These are phyloP conservation scores for Pyronema domesticum DNA, from an alignment of 495 filamentous ascomycete species.

Conservation along the genomic window DNA sequence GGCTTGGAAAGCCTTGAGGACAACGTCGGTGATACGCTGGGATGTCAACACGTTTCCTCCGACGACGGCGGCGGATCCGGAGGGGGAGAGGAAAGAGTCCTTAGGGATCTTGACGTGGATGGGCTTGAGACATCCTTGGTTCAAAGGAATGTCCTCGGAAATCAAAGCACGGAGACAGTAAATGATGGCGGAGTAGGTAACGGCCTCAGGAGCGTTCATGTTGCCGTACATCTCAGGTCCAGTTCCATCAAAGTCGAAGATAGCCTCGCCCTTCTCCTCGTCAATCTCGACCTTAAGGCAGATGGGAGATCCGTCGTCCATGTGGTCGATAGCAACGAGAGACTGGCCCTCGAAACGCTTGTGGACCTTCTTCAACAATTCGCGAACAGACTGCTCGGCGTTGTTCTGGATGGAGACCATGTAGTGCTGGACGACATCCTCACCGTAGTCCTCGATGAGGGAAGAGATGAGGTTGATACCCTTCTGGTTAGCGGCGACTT, in stretches of 20 bases:
- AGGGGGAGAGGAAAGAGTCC: conserved; percentile 68
- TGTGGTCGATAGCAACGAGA: conserved; percentile 61
- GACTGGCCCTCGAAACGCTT: conserved; percentile 60
- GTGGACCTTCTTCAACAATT: conserved; percentile 62
- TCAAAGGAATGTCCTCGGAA: conserved; percentile 81
- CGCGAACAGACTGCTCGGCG: conserved; percentile 69
- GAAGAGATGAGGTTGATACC: conserved; percentile 77
- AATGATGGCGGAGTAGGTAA: conserved; percentile 90
- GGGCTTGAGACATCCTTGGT: conserved; percentile 85
- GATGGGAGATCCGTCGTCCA: conserved; percentile 89
- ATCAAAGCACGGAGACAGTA: conserved; percentile 91
- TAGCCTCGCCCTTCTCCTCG: conserved; percentile 60
- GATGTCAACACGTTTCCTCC: conserved; percentile 88
- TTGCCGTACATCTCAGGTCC: conserved; percentile 84
- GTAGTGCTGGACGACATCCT: conserved; percentile 84
- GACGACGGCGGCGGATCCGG: conserved; percentile 75
- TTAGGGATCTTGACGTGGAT: conserved; percentile 73
- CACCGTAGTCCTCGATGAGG: conserved; percentile 77
- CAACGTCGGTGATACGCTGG: conserved; percentile 86
- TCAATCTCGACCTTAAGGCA: conserved; percentile 71
- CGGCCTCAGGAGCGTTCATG: conserved; percentile 85
- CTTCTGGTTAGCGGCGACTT: conserved; percentile 90
- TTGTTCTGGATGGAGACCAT: conserved; percentile 90
- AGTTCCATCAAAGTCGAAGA: conserved; percentile 82
- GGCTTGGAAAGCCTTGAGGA: conserved; percentile 75